phyloP scores from a whole-genome alignment of 2,329 filamentous ascomycete species.

The Sphaerostilbella broomeana region DNA sequence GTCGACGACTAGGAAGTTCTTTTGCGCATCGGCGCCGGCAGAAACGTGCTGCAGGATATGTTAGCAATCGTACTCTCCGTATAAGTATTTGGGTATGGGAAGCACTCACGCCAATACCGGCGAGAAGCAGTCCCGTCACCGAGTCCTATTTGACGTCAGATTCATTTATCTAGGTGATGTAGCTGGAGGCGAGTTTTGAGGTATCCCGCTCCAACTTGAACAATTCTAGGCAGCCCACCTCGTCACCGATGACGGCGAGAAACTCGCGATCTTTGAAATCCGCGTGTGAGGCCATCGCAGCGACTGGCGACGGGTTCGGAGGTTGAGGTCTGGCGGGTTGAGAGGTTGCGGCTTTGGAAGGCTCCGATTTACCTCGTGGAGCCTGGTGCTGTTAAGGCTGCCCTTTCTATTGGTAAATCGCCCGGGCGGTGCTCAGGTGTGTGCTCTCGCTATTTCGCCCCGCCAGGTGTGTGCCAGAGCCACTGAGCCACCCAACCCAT shows the following conservation, averaged over 20 bases:
- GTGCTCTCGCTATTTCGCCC: too few relatives aligned
- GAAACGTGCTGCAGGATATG: slow-evolving; percentile 70
- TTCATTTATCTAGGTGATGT: neutral
- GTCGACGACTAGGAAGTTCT: slow-evolving; percentile 98
- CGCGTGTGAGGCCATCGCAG: slow-evolving; percentile 44
- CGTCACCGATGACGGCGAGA: slow-evolving; percentile 94
- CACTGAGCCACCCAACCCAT: too few relatives aligned
- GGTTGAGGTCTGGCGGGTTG: slow-evolving; percentile 1
- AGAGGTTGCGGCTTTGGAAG: slow-evolving; percentile 12
- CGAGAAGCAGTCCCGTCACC: slow-evolving; percentile 89
- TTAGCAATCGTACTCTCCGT: neutral
- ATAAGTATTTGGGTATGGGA: neutral
- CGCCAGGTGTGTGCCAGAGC: too few relatives aligned
- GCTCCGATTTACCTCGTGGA: neutral
- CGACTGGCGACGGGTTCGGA: slow-evolving; percentile 1
- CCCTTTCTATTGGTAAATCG: too few relatives aligned
- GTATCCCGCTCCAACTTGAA: too few relatives aligned
- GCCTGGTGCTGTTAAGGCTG: too few relatives aligned
- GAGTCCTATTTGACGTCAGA: slow-evolving; percentile 62
- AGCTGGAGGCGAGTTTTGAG: neutral
- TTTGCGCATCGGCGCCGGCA: slow-evolving; percentile 77
- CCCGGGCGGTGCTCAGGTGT: too few relatives aligned
- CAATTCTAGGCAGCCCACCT: slow-evolving; percentile 51
- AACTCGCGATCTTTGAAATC: slow-evolving; percentile 85
- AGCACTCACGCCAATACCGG: slow-evolving; percentile 75